Evolutionary conservation across 2,329 filamentous ascomycete genomes (phyloP), one percentile per base, ranked within the genome.

Genomic region (Elsinoe batatas): DNA sequence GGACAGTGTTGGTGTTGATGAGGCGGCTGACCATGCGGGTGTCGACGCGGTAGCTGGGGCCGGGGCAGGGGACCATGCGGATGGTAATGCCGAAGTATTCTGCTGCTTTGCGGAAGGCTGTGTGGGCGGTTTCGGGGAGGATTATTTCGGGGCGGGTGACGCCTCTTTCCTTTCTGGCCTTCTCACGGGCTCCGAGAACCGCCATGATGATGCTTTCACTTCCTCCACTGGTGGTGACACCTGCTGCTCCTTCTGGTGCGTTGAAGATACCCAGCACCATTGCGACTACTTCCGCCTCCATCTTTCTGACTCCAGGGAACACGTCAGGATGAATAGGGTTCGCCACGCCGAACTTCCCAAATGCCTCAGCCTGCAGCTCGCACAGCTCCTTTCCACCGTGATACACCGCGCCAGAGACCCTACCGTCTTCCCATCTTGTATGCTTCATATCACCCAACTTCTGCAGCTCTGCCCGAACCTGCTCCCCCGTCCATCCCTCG

Each of bases 261-360:
- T 95, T 88, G 76, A 96, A 98, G 69, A 98, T 61, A 5, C 59
- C 61, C 54, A 69, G 54, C 0, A 94, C 90, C 91, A 98, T 98
- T 61, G 91, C 87, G 53, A 98, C 93, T 59, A 98, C 77, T 74
- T 98, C 93, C 43, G 93, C 91, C 76, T 98, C 93, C 93, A 98
- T 98, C 80, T 98, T 98, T 65, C 93, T 79, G 53, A 98, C 91
- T 26, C 91, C 93, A 13, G 93, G 93, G 73, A 98, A 98, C 42
- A 98, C 91, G 72, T 98, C 93, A 5, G 93, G 93, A 70, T 98
- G 93, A 63, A 98, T 93, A 2, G 93, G 93, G 70, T 98, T 98
- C 37, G 90, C 81, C 30, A 98, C 93, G 51, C 90, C 91, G 69
- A 98, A 98, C 71, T 87, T 87, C 61, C 87, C 87, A 76, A 91